These are phyloP conservation scores for Plasmodium yoelii DNA, from an alignment of 169 alveolate species.

Conservation along the genomic window DNA sequence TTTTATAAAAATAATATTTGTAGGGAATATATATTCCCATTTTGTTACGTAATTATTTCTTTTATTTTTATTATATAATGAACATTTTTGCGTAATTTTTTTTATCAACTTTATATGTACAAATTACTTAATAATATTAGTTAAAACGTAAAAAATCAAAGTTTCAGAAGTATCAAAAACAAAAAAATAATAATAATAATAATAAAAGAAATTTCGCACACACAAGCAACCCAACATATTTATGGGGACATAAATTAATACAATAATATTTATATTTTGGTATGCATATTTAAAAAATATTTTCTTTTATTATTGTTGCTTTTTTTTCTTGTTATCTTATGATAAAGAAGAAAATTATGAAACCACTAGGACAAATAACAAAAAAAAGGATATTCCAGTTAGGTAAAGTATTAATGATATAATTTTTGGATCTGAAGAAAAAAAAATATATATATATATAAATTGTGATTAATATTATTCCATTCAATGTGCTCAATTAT, in stretches of 20 bases:
- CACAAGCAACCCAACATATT: not conserved
- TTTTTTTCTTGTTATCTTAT: not conserved
- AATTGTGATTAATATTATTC: not conserved
- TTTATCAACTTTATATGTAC: not conserved
- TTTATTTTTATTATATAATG: not conserved
- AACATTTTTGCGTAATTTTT: constrained; percentile 4
- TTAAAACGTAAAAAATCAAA: not conserved
- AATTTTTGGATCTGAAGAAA: constrained; percentile 28
- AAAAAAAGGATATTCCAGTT: constrained; percentile 21
- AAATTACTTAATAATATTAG: not conserved
- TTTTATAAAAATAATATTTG: not conserved
- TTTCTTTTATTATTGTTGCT: not conserved
- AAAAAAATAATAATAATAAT: not conserved
- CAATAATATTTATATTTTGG: too few relatives aligned
- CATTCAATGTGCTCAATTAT: not conserved
- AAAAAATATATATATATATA: constrained; percentile 26
- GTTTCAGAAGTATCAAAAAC: not conserved
- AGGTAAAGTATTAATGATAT: constrained; percentile 53
- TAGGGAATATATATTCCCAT: constrained; percentile 5
- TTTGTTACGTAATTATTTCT: not conserved
- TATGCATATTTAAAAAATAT: not conserved
- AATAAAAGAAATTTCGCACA: not conserved
- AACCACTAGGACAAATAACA: constrained; percentile 41
- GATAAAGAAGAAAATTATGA: not conserved
- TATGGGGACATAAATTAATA: too few relatives aligned